Evolutionary conservation across 768 basidiomycete genomes (phyloP), one percentile per base, ranked within the genome.

Genomic region (Psilocybe tampanensis): DNA sequence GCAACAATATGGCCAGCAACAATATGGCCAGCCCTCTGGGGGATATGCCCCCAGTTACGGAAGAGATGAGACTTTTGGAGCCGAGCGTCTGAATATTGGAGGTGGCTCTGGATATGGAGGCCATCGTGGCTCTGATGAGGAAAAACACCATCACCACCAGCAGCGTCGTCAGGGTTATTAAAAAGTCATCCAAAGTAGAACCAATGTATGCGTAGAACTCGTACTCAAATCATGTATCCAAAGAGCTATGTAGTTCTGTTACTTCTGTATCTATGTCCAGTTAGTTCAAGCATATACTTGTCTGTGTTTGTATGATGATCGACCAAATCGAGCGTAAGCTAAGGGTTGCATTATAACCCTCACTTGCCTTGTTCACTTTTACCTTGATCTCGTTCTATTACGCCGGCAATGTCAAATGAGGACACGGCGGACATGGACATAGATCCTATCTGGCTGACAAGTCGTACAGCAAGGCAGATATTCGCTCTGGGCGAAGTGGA

Each of bases 381-480:
- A 62, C 57, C 33, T 54, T 47, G 13, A 48, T 26, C 4, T 29
- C 11, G 33, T 47, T 56, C 41, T 44, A 51, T 50, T 52, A 73
- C 73, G 70, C 52, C n/a, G n/a, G n/a, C 65, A 45, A 63, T 67
- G 50, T 60, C 63, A 24, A 58, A 67, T 54, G 74, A 76, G 52
- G 70, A 64, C 55, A 74, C 75, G 23, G 45, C 65, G 36, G 73
- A 75, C 11, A 64, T 64, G n/a, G 84, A 86, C 32, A 80, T 88
- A 44, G 89, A 93, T 74, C 86, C 89, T 7, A 88, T 92, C 55
- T 93, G 90, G 89, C 83, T 82, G 3, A 88, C 88, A 21, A 92
- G 90, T 62, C 81, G 88, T 19, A 92, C 91, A 32, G 88, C 90
- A 32, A 79, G 88, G 54, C 90, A 92, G 68, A 92, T 92, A 60